Evolutionary conservation across 164 flowering plant genomes (phyloP).

Genomic region (Houttuynia cordata): DNA sequence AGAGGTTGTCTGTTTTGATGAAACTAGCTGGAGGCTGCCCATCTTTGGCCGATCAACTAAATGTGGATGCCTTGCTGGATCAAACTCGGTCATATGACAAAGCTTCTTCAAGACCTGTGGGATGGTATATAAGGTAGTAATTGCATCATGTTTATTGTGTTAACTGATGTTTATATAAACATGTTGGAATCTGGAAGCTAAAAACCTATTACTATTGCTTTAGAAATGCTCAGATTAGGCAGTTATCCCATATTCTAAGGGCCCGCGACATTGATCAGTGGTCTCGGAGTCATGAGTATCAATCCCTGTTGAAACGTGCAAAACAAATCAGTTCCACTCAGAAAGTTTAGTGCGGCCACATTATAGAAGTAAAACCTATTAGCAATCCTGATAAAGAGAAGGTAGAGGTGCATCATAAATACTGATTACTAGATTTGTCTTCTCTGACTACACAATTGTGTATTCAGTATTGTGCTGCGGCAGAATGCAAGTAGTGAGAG

Average conservation of each 20-base stretch:
- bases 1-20: conserved; percentile 99
- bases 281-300: conserved; percentile 79
- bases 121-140: conserved; percentile 83
- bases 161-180: not conserved
- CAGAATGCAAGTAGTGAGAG: too few species aligned
- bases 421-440: too few species aligned
- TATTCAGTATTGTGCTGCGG: too few species aligned
- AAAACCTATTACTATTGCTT: conserved; percentile 2
- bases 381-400: not conserved
- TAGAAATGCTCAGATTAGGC: conserved; percentile 97
- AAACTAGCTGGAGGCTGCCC: conserved; percentile 97
- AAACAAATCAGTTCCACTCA: conserved; percentile 14
- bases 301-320: conserved; percentile 49
- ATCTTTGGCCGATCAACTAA: conserved; percentile 85
- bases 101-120: conserved; percentile 88
- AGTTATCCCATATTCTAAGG: conserved; percentile 90
- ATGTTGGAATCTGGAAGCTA: not conserved
- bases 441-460: too few species aligned
- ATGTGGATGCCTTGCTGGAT: conserved; percentile 94
- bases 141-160: not conserved
- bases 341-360: conserved; percentile 12
- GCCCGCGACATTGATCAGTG: conserved; percentile 96
- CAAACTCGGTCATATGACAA: conserved; percentile 97
- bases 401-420: not conserved
- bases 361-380: not conserved